These are phyloP conservation scores for Tetracentron sinense DNA, from an alignment of 164 flowering plant species.

Conservation along the genomic window DNA sequence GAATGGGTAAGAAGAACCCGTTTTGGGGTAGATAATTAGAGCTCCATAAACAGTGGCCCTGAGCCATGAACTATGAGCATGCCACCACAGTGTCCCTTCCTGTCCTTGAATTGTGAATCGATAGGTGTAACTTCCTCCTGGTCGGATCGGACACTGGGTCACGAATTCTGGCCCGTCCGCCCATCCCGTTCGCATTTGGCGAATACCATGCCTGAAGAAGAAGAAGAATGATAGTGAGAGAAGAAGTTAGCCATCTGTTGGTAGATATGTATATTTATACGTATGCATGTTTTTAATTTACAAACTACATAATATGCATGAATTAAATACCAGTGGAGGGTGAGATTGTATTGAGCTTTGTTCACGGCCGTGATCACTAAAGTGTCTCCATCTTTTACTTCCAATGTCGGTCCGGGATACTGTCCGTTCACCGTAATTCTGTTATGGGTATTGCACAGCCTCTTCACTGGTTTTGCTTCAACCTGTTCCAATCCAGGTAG, in stretches of 20 bases:
- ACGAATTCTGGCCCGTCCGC: constrained; percentile 26
- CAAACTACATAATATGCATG: no score
- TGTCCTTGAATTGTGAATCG: constrained; percentile 11
- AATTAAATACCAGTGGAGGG: constrained; percentile 60
- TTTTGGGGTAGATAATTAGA: constrained; percentile 15
- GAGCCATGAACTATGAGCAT: constrained; percentile 26
- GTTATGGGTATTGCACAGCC: constrained; percentile 55
- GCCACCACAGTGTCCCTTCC: constrained; percentile 27
- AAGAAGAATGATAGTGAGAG: no score
- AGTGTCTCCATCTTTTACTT: constrained; percentile 48
- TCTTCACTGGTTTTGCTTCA: constrained; percentile 44
- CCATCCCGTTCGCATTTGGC: constrained; percentile 10
- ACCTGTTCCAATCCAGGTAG: constrained; percentile 26
- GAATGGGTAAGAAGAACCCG: constrained; percentile 21
- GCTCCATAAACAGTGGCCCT: constrained; percentile 30
- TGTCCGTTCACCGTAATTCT: constrained; percentile 52
- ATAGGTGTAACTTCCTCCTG: constrained; percentile 15
- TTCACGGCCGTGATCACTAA: constrained; percentile 43
- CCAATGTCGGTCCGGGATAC: constrained; percentile 58
- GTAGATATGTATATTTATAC: background rate
- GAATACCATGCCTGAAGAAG: constrained; percentile 14
- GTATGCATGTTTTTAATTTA: background rate
- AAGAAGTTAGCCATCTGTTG: no score
- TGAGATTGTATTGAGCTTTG: constrained; percentile 38
- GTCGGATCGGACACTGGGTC: constrained; percentile 28